These are phyloP conservation scores for Ogataea populi-albae DNA, from an alignment of 805 yeast species.

Conservation along the genomic window DNA sequence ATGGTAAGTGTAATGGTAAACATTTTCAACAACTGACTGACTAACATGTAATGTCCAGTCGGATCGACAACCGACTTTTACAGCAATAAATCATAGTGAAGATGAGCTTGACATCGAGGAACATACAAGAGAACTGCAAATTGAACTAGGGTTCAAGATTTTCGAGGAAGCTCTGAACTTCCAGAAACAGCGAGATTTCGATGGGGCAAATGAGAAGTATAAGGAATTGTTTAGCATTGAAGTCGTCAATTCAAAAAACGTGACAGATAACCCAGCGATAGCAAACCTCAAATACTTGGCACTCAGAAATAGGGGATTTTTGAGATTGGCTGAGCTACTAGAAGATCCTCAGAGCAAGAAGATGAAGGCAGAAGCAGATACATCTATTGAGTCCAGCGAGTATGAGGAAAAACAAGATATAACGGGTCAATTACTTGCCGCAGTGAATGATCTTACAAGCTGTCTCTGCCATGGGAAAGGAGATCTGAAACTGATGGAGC, in stretches of 20 bases:
- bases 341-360: slow-evolving; percentile 12
- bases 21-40: too few species aligned
- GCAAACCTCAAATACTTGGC: slow-evolving; percentile 73
- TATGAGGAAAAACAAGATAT: slow-evolving; percentile 24
- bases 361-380: slow-evolving; percentile 6
- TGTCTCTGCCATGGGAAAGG: slow-evolving; percentile 67
- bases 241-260: slow-evolving; percentile 48
- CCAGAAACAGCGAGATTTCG: slow-evolving; percentile 51
- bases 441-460: slow-evolving; percentile 60
- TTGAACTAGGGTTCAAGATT: slow-evolving; percentile 77
- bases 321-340: slow-evolving; percentile 47
- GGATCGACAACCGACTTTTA: slow-evolving; percentile 55
- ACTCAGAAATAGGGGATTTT: slow-evolving; percentile 77
- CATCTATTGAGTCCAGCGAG: slow-evolving; percentile 24
- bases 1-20: slow-evolving; percentile 6
- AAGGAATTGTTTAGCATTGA: slow-evolving; percentile 64
- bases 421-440: slow-evolving; percentile 19
- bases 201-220: slow-evolving; percentile 54
- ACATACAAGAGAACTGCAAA: slow-evolving; percentile 86
- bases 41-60: slow-evolving; percentile 2
- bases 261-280: slow-evolving; percentile 57
- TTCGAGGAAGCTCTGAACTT: slow-evolving; percentile 67
- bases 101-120: slow-evolving; percentile 82
- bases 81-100: slow-evolving; percentile 75
- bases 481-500: slow-evolving; percentile 51